Evolutionary conservation across 345 rosid species (phyloP).

Genomic region (Arabis alpina): DNA sequence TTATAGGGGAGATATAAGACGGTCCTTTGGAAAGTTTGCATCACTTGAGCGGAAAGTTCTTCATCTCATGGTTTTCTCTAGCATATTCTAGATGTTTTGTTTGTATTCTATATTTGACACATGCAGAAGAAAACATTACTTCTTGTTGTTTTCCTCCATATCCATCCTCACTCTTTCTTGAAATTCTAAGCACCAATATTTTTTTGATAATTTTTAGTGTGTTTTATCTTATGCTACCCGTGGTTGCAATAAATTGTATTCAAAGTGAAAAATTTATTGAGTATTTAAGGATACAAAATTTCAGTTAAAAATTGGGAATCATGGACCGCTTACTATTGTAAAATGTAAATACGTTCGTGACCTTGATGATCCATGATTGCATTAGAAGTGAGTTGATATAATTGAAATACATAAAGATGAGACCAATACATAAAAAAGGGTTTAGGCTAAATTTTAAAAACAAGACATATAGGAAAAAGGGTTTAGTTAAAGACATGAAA

Average conservation of each 20-base stretch:
- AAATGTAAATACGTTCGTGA: not conserved
- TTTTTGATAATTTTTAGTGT: too few relatives aligned
- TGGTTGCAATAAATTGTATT: too few relatives aligned
- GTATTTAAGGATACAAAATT: not conserved
- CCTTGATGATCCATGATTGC: not conserved
- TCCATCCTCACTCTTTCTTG: conserved; percentile 1
- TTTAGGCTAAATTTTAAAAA: too few relatives aligned
- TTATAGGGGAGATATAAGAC: conserved; percentile 7
- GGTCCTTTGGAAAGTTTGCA: conserved; percentile 5
- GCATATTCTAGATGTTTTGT: too few relatives aligned
- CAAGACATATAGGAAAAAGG: too few relatives aligned
- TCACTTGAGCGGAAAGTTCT: conserved; percentile 25
- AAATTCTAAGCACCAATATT: conserved; percentile 2
- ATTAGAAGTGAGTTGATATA: too few relatives aligned
- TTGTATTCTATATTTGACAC: not conserved
- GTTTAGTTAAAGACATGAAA: too few relatives aligned
- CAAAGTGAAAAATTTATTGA: too few relatives aligned
- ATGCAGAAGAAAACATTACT: conserved; percentile 10
- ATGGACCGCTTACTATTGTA: not conserved
- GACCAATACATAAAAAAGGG: too few relatives aligned
- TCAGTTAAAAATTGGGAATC: not conserved
- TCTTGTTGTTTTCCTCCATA: conserved; percentile 10
- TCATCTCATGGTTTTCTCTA: conserved; percentile 10
- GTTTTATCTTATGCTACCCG: too few relatives aligned
- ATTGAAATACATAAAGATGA: too few relatives aligned